Conservation (phyloP, 148 eudicot species). For the Talinum fruticosum region DNA sequence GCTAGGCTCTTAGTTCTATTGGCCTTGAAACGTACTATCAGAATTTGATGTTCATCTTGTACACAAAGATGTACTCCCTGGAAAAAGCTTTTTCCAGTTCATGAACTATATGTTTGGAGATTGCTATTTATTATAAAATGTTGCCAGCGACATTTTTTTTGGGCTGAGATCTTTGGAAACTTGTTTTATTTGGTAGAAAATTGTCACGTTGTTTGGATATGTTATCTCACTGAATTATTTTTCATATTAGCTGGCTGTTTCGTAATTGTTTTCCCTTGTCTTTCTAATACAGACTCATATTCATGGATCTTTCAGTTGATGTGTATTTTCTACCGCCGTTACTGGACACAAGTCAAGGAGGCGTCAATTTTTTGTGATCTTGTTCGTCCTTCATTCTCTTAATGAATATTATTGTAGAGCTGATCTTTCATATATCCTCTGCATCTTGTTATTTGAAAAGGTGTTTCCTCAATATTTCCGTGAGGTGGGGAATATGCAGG, state of each 20-base stretch:
- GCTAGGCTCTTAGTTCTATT: not conserved
- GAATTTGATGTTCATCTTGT: not conserved
- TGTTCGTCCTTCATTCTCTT: constrained; percentile 13
- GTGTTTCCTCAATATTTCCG: not conserved
- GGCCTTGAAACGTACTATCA: not conserved
- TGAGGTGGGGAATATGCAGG: constrained; percentile 38
- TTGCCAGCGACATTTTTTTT: not conserved
- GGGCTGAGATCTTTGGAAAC: not conserved
- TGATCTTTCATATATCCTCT: not conserved
- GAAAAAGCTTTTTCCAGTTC: not conserved
- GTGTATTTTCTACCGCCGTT: constrained; percentile 4
- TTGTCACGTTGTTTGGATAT: not conserved
- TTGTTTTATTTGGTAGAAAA: not conserved
- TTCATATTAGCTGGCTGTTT: not conserved
- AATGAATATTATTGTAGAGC: not conserved
- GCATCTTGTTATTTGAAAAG: not conserved
- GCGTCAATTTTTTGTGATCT: not conserved
- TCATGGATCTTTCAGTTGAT: constrained; percentile 8
- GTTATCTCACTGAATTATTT: not conserved
- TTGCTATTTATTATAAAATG: not conserved
- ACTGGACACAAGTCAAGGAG: constrained; percentile 2
- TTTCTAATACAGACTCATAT: constrained; percentile 6
- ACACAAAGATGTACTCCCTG: not conserved
- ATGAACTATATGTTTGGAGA: not conserved
- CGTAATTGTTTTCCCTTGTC: no score